These are phyloP conservation scores for Tuber magnatum DNA, from an alignment of 495 filamentous ascomycete genomes.

Conservation along the genomic window DNA sequence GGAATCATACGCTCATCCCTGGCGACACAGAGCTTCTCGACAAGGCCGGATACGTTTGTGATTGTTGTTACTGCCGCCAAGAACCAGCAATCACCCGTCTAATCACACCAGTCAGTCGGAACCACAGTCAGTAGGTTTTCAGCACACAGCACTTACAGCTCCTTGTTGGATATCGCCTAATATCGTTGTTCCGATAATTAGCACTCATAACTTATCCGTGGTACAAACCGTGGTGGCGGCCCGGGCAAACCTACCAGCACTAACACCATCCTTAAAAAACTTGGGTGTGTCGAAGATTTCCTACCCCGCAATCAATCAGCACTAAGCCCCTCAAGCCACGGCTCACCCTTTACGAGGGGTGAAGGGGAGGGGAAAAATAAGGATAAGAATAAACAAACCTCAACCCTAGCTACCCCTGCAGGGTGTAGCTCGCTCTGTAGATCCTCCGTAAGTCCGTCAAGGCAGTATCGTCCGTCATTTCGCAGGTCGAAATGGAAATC, in stretches of 20 bases:
- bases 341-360: background rate
- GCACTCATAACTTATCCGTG: constrained; percentile 44
- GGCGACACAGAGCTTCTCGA: constrained; percentile 77
- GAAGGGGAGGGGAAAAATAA: constrained; percentile 2
- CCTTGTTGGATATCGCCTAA: constrained; percentile 41
- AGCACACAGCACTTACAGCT: constrained; percentile 27
- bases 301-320: constrained; percentile 11
- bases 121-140: background rate
- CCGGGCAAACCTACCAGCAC: constrained; percentile 55
- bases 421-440: constrained; percentile 11
- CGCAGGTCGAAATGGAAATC: constrained; percentile 88
- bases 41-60: constrained; percentile 68
- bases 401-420: constrained; percentile 24
- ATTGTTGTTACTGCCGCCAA: constrained; percentile 80
- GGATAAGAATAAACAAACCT: constrained; percentile 27
- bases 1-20: constrained; percentile 51
- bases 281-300: constrained; percentile 83
- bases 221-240: background rate
- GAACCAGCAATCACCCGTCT: constrained; percentile 86
- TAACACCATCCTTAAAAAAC: constrained; percentile 77
- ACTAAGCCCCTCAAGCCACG: constrained; percentile 42
- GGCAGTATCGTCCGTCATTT: constrained; percentile 49
- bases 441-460: constrained; percentile 14
- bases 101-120: constrained; percentile 47
- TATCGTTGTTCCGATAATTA: background rate